Base-by-base conservation (phyloP, 129 eudicot genomes). In the Apium graveolens region DNA sequence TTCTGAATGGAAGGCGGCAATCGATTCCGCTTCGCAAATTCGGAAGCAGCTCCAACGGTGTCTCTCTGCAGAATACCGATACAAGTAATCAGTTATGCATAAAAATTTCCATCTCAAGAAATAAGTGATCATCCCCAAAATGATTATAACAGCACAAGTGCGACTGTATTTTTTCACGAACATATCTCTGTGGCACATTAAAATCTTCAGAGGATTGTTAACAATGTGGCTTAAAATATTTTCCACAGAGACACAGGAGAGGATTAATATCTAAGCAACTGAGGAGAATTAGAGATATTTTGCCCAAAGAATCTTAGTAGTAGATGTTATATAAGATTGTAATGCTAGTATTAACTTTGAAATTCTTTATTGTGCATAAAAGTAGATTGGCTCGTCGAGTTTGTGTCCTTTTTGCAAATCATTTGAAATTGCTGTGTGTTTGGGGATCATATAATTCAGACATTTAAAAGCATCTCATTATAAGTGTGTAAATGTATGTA, bases 11-110 rank as follows among this genome's bases (percentile, higher is more conserved):
- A 78, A 21, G 88, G 82, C 7, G 98, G 97, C 85, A 93, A 83
- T 60, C 86, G 92, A 80, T 93, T 91, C 78, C 97, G 72, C 73
- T 84, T 89, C 10, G 95, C 85, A 48, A 93, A 93, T 81, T 87
- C 97, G 37, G 91, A 83, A 77, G 94, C 96, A 35, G 97, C 94
- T 45, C 84, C 63, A 29, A 91, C 89, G 35, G 89, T 80, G 78
- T 93, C 98, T 83, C 97, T 91, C 98, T 93, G 82, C 84, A 84
- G 4, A 79, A 84, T 57, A 57, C 5, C 29, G 3, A 57, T n/a
- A 57, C 66, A 57, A n/a, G 66, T n/a, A 57, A 3, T 57, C 68
- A 49, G 62, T 48, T 20, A 13, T 26, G 57, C 45, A 72, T 63
- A 63, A 80, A 72, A 76, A 17, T 70, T 48, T 39, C 51, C 53